These are phyloP conservation scores for Boletus huronensis DNA, from an alignment of 768 basidiomycete species.

Conservation along the genomic window DNA sequence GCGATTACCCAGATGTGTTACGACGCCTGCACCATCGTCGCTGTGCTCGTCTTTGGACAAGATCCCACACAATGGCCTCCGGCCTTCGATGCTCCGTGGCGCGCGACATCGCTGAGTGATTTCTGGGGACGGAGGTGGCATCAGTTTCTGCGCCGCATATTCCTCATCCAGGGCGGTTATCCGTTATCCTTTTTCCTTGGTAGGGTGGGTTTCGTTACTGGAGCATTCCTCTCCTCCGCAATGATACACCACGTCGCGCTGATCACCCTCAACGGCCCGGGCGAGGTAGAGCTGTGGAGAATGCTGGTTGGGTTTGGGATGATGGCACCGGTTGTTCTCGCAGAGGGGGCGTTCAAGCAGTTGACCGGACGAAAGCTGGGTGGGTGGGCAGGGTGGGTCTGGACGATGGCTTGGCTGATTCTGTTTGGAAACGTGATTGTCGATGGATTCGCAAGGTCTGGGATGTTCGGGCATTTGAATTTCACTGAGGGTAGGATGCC, in stretches of 20 bases:
- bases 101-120: not conserved
- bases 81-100: not conserved
- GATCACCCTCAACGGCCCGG: too few species aligned
- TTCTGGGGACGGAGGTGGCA: not conserved
- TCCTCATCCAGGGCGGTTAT: not conserved
- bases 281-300: not conserved
- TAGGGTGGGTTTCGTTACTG: not conserved
- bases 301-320: not conserved
- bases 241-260: not conserved
- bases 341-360: not conserved
- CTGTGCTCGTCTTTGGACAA: not conserved
- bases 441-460: not conserved
- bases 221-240: not conserved
- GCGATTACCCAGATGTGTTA: not conserved
- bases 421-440: not conserved
- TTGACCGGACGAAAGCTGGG: not conserved
- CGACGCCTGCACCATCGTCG: not conserved
- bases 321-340: not conserved
- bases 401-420: not conserved
- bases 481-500: not conserved
- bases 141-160: not conserved
- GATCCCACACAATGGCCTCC: not conserved
- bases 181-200: not conserved
- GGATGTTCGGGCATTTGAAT: not conserved
- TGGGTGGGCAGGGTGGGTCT: not conserved